Conservation (phyloP, 2,329 filamentous ascomycete species). For the Stachybotrys chartarum region DNA sequence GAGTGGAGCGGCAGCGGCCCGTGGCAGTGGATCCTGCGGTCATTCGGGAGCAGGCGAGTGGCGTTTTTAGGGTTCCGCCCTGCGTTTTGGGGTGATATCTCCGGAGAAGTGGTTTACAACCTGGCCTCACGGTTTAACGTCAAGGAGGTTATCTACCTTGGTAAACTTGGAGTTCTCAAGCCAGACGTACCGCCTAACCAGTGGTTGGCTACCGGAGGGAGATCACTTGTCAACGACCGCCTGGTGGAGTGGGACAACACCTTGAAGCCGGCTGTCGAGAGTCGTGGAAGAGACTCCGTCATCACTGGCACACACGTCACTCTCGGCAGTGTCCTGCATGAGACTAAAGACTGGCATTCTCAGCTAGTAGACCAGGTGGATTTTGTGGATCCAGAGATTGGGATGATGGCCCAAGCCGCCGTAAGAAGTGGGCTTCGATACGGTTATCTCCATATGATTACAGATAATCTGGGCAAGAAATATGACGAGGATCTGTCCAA, state of each 20-base stretch:
- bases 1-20: not conserved
- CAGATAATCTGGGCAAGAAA: constrained; percentile 1
- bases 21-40: not conserved
- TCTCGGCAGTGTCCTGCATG: constrained; percentile 1
- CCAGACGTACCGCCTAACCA: not conserved
- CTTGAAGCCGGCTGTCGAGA: not conserved
- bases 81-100: constrained; percentile 1
- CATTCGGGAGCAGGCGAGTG: not conserved
- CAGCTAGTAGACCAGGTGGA: constrained; percentile 1
- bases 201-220: not conserved
- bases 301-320: constrained; percentile 1
- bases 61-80: constrained; percentile 1
- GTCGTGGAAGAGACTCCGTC: not conserved
- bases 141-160: not conserved
- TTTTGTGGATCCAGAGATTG: constrained; percentile 3
- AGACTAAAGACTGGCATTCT: constrained; percentile 1
- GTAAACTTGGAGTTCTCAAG: constrained; percentile 1
- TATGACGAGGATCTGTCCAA: constrained; percentile 3
- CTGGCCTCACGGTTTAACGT: not conserved
- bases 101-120: not conserved
- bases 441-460: constrained; percentile 3
- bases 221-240: not conserved
- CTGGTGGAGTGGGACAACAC: not conserved
- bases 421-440: constrained; percentile 2
- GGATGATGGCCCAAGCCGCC: constrained; percentile 3